phyloP scores from a whole-genome alignment of 352 stramenopile genomes.

The Phytophthora pistaciae region DNA sequence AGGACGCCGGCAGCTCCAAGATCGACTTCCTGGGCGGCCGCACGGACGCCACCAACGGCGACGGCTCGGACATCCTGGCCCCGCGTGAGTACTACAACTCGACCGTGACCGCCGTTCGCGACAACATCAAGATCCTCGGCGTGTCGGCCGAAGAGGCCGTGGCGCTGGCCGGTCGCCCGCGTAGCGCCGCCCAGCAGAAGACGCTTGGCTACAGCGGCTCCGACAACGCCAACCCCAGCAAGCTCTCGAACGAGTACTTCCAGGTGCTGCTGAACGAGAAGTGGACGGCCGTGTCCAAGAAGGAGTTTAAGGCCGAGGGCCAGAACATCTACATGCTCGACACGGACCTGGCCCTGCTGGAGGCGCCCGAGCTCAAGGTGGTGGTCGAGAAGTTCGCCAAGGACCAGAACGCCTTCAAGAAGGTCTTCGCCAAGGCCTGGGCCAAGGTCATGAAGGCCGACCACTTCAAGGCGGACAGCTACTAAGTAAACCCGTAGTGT shows the following conservation, averaged over 20 bases:
- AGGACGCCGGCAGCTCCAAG: slow-evolving; percentile 17
- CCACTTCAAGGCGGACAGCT: slow-evolving; percentile 18
- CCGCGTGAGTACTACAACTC: slow-evolving; percentile 81
- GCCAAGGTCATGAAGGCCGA: slow-evolving; percentile 29
- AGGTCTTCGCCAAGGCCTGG: slow-evolving; percentile 24
- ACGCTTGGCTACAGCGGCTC: slow-evolving; percentile 81
- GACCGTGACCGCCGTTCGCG: slow-evolving; percentile 85
- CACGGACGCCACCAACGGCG: slow-evolving; percentile 73
- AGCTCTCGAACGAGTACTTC: slow-evolving; percentile 78
- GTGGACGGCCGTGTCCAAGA: slow-evolving; percentile 29
- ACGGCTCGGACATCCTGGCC: slow-evolving; percentile 87
- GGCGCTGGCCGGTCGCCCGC: slow-evolving; percentile 88
- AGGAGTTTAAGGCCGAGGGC: slow-evolving; percentile 28
- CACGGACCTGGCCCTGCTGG: slow-evolving; percentile 28
- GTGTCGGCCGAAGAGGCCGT: slow-evolving; percentile 94
- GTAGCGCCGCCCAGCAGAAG: slow-evolving; percentile 91
- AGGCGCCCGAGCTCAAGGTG: slow-evolving; percentile 24
- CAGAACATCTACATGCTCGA: slow-evolving; percentile 32
- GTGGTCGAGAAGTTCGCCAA: slow-evolving; percentile 25
- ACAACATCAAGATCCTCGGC: slow-evolving; percentile 93
- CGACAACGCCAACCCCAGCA: slow-evolving; percentile 78
- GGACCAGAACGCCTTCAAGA: slow-evolving; percentile 20
- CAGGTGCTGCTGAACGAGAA: slow-evolving; percentile 33
- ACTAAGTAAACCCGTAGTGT: slow-evolving; percentile 7
- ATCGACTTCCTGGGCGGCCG: slow-evolving; percentile 41